These are phyloP conservation scores for Gossypium herbaceum DNA, from an alignment of 345 rosid species.

Conservation along the genomic window DNA sequence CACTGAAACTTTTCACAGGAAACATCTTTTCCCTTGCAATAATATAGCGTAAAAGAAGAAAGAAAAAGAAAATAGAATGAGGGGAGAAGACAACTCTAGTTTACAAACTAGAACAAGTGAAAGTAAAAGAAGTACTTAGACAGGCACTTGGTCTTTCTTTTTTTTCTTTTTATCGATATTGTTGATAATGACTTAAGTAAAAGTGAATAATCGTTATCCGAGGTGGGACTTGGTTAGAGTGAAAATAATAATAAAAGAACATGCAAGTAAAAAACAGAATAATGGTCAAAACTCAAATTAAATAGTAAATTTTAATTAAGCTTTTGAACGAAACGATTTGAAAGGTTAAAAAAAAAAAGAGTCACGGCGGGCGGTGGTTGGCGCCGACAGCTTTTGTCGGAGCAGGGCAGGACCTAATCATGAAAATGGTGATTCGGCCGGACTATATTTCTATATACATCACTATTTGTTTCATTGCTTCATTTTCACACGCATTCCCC, in stretches of 20 bases:
- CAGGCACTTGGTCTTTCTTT: neutral
- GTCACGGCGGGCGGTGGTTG: slow-evolving; percentile 35
- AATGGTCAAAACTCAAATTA: slow-evolving; percentile 6
- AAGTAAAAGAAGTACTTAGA: neutral
- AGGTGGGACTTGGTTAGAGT: slow-evolving; percentile 13
- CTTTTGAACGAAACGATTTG: neutral
- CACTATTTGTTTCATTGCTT: neutral
- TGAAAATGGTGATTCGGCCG: slow-evolving; percentile 7
- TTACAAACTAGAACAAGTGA: neutral
- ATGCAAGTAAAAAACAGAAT: slow-evolving; percentile 3
- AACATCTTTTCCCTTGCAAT: slow-evolving; percentile 17
- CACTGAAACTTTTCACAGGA: slow-evolving; percentile 22
- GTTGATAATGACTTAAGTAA: slow-evolving; percentile 14
- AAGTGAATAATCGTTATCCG: slow-evolving; percentile 14
- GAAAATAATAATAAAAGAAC: neutral
- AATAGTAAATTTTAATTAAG: too few relatives aligned
- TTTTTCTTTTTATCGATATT: neutral
- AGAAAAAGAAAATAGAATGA: neutral
- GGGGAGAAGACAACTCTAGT: slow-evolving; percentile 11
- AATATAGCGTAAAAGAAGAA: neutral
- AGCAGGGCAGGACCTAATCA: neutral
- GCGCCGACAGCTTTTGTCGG: slow-evolving; percentile 24
- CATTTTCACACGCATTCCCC: slow-evolving; percentile 9
- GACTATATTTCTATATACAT: slow-evolving; percentile 10
- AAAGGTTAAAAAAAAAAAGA: neutral